These are phyloP conservation scores for Chaetomium cochliodes DNA, from an alignment of 495 filamentous ascomycete genomes.

Conservation along the genomic window DNA sequence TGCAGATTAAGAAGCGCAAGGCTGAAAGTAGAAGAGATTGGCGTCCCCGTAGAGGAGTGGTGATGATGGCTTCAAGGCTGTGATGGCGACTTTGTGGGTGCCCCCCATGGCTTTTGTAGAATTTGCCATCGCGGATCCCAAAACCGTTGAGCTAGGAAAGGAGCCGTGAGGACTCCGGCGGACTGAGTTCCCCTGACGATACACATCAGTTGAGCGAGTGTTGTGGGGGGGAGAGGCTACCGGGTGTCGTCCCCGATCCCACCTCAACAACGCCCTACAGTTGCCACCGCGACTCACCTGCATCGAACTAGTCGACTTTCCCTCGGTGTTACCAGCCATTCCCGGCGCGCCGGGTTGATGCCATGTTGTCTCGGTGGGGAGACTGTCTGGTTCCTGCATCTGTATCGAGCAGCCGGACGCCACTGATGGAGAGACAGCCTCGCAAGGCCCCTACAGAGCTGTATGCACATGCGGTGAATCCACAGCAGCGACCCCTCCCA, in stretches of 20 bases:
- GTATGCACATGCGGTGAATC: conserved; percentile 23
- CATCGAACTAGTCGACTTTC: neutral
- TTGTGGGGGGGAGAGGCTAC: conserved; percentile 1
- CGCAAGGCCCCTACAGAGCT: conserved; percentile 23
- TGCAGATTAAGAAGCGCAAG: conserved; percentile 26
- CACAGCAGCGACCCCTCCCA: neutral
- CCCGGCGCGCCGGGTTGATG: conserved; percentile 26
- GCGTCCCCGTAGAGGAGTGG: conserved; percentile 12
- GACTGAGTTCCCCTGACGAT: conserved; percentile 20
- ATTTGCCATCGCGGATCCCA: conserved; percentile 24
- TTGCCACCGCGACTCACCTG: neutral
- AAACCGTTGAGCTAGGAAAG: conserved; percentile 24
- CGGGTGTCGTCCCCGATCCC: conserved; percentile 10
- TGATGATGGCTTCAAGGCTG: conserved; percentile 30
- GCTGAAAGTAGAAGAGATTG: conserved; percentile 37
- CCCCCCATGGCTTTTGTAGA: conserved; percentile 36
- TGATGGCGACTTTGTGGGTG: conserved; percentile 23
- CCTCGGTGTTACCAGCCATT: conserved; percentile 21
- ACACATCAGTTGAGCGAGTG: conserved; percentile 17
- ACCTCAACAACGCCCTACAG: conserved; percentile 7
- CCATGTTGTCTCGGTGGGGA: conserved; percentile 16
- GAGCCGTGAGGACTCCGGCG: conserved; percentile 19
- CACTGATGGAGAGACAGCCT: conserved; percentile 16
- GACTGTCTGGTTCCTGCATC: conserved; percentile 18
- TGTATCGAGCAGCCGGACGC: conserved; percentile 15